Evolutionary conservation across 192 early-diverging fungal genomes (phyloP).

Genomic region (Coemansia sp.): DNA sequence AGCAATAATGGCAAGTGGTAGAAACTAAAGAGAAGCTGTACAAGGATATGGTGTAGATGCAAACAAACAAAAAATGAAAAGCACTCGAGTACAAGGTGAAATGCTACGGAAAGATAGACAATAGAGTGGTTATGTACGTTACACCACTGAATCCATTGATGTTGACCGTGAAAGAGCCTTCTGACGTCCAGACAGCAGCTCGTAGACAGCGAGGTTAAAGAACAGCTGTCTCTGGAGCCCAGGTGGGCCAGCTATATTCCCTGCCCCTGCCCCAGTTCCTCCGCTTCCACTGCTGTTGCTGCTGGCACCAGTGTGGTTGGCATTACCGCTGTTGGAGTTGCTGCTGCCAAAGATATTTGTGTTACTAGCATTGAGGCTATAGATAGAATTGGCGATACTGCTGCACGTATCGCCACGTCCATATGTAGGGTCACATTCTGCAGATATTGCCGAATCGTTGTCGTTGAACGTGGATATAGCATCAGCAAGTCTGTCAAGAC

Average conservation of each 20-base stretch:
- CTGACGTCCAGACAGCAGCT: conserved; percentile 40
- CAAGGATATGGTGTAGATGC: background rate
- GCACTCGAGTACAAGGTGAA: background rate
- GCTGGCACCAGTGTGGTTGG: background rate
- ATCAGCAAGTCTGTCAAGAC: conserved; percentile 15
- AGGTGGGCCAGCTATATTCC: background rate
- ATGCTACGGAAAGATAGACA: background rate
- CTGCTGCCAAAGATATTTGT: conserved; percentile 3
- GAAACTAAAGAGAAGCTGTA: background rate
- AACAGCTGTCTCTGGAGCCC: conserved; percentile 39
- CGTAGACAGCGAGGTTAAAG: conserved; percentile 44
- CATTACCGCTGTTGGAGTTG: conserved; percentile 3
- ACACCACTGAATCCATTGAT: conserved; percentile 26
- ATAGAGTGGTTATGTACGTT: background rate
- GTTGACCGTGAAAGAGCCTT: conserved; percentile 36
- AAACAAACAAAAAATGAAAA: conserved; percentile 3
- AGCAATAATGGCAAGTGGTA: conserved; percentile 3
- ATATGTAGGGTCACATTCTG: conserved; percentile 24
- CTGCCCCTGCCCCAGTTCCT: too few relatives aligned
- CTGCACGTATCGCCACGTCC: conserved; percentile 14
- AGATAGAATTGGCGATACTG: background rate
- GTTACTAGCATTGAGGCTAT: conserved; percentile 8
- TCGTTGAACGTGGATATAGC: conserved; percentile 16
- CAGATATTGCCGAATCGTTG: conserved; percentile 11
- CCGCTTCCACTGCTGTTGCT: conserved; percentile 3